These are phyloP conservation scores for Adansonia grandidieri DNA, from an alignment of 441 rosid species.

Conservation along the genomic window DNA sequence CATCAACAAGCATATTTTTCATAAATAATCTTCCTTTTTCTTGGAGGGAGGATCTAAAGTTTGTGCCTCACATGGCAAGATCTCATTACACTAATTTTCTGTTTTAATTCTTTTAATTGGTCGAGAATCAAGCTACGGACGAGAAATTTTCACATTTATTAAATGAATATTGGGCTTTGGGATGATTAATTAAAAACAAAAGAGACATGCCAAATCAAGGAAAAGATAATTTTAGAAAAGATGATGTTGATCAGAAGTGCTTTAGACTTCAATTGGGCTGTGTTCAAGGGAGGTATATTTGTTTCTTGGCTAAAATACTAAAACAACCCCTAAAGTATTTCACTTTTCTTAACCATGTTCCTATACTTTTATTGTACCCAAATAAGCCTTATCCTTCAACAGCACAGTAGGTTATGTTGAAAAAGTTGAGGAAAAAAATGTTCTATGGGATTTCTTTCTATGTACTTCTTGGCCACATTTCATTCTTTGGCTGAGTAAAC, in stretches of 20 bases:
- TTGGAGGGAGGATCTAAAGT: not conserved
- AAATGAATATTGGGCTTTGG: not conserved
- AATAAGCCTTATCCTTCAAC: not conserved
- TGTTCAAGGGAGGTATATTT: not conserved
- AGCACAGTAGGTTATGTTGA: not conserved
- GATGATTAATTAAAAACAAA: not conserved
- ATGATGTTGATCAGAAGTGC: not conserved
- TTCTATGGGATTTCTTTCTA: not conserved
- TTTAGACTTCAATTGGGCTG: not conserved
- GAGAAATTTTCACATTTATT: not conserved
- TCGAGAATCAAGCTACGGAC: not conserved
- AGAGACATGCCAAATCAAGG: not conserved
- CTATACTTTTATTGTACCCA: too few species aligned
- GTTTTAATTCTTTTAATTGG: not conserved
- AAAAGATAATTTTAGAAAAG: not conserved
- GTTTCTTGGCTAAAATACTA: not conserved
- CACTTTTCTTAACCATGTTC: too few species aligned
- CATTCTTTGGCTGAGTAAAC: not conserved
- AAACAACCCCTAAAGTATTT: too few species aligned
- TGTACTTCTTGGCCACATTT: not conserved
- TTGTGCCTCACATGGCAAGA: not conserved
- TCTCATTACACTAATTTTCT: not conserved
- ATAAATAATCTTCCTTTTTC: constrained; percentile 4
- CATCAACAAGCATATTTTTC: not conserved
- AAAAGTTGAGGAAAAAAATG: not conserved